Percentiles rank a stretch among this genome's conserved stretches.
phyloP scores from a whole-genome alignment of 2,329 filamentous ascomycete species.

The Neofusicoccum umdonicola region DNA sequence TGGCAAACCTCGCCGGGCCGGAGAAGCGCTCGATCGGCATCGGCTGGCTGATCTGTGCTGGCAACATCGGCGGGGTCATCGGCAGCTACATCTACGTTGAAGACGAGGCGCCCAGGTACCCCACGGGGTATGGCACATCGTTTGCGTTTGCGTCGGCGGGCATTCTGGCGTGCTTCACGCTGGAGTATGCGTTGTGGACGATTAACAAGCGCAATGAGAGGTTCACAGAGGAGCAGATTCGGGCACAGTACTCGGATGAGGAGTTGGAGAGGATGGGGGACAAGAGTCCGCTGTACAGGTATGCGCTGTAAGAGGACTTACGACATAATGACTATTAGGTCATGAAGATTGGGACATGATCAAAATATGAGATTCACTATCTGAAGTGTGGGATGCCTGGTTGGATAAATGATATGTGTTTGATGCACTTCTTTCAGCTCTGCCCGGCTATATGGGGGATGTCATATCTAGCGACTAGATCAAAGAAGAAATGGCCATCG shows the following conservation, averaged over 20 bases:
- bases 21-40: conserved; percentile 32
- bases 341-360: no score
- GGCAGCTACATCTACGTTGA: conserved; percentile 37
- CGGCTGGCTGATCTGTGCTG: conserved; percentile 29
- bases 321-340: no score
- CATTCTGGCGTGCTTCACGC: conserved; percentile 25
- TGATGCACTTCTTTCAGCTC: no score
- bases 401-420: no score
- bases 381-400: no score
- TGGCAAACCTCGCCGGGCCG: conserved; percentile 30
- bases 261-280: conserved; percentile 39
- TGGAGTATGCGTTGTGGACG: conserved; percentile 31
- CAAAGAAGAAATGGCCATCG: no score
- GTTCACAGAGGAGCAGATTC: conserved; percentile 34
- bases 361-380: no score
- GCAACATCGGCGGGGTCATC: conserved; percentile 31
- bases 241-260: conserved; percentile 33
- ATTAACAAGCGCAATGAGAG: conserved; percentile 36
- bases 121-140: conserved; percentile 36
- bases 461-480: no score
- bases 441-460: no score
- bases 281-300: conserved; percentile 40
- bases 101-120: conserved; percentile 35
- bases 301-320: conserved; percentile 18
- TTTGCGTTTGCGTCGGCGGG: conserved; percentile 27